A percentile compares a stretch with the other conserved stretches of the same genome.
phyloP scores from a whole-genome alignment of 2,329 filamentous ascomycete genomes.

The Colletotrichum tofieldiae region DNA sequence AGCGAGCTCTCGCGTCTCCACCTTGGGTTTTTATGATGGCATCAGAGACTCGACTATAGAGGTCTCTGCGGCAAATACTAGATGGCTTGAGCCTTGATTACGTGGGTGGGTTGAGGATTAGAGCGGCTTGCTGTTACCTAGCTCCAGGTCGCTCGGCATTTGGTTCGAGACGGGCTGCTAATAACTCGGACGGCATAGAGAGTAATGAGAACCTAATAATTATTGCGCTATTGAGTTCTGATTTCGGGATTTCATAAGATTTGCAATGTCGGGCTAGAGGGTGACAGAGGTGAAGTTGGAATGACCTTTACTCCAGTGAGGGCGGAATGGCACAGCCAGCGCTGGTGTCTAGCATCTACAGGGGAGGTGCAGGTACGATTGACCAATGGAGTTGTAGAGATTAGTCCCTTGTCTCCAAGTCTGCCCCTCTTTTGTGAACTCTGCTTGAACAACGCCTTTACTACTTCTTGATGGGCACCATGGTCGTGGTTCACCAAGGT shows the following conservation, averaged over 20 bases:
- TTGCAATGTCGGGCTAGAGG: not conserved
- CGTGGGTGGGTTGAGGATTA: not conserved
- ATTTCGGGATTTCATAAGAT: not conserved
- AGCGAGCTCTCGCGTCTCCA: not conserved
- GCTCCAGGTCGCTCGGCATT: not conserved
- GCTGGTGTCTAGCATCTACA: not conserved
- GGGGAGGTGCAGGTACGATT: not conserved
- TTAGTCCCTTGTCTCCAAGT: not conserved
- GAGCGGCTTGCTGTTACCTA: not conserved
- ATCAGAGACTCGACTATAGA: not conserved
- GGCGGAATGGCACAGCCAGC: not conserved
- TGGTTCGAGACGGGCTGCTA: not conserved
- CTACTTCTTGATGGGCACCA: not conserved
- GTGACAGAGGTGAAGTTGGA: constrained; percentile 6
- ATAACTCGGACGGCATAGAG: not conserved
- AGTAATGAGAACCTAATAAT: not conserved
- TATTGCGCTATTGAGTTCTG: no score
- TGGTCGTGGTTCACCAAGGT: not conserved
- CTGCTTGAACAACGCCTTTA: not conserved
- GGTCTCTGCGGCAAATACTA: not conserved
- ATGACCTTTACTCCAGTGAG: not conserved
- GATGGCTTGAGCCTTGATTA: not conserved
- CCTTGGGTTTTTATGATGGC: not conserved
- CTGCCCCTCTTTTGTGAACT: not conserved
- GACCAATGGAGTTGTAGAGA: not conserved